phyloP scores from a whole-genome alignment of 805 yeast species.

The Grigorovia yakushimaensis region DNA sequence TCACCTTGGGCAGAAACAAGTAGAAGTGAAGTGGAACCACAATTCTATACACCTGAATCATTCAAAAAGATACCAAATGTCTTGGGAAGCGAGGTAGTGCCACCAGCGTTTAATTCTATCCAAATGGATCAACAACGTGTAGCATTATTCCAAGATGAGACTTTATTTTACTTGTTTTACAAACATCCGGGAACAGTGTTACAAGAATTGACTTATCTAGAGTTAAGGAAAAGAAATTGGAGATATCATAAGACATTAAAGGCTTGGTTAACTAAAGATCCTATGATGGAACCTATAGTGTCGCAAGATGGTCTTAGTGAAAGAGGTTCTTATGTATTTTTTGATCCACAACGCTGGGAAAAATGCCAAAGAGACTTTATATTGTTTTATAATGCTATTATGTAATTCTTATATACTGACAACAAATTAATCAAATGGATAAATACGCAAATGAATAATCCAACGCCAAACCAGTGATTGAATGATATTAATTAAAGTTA shows the following conservation, averaged over 20 bases:
- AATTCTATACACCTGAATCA: conserved; percentile 53
- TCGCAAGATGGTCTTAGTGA: conserved; percentile 67
- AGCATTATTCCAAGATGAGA: conserved; percentile 72
- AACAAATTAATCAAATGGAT: too few species aligned
- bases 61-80: conserved; percentile 33
- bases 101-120: conserved; percentile 28
- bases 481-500: too few species aligned
- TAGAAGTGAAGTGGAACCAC: conserved; percentile 83
- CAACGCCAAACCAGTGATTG: too few species aligned
- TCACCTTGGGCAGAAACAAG: conserved; percentile 96
- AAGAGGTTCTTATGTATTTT: conserved; percentile 85
- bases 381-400: conserved; percentile 51
- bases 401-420: too few species aligned
- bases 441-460: too few species aligned
- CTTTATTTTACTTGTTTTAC: conserved; percentile 86
- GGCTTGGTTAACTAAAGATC: conserved; percentile 94
- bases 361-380: conserved; percentile 70
- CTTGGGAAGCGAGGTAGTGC: conserved; percentile 21
- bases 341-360: conserved; percentile 95
- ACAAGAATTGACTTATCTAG: conserved; percentile 90
- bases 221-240: conserved; percentile 89
- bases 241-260: conserved; percentile 91
- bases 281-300: conserved; percentile 78
- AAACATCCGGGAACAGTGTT: conserved; percentile 86
- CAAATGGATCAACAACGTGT: conserved; percentile 38